Base-by-base conservation (phyloP, 2,329 filamentous ascomycete species). In the Ascochyta koolunga region DNA sequence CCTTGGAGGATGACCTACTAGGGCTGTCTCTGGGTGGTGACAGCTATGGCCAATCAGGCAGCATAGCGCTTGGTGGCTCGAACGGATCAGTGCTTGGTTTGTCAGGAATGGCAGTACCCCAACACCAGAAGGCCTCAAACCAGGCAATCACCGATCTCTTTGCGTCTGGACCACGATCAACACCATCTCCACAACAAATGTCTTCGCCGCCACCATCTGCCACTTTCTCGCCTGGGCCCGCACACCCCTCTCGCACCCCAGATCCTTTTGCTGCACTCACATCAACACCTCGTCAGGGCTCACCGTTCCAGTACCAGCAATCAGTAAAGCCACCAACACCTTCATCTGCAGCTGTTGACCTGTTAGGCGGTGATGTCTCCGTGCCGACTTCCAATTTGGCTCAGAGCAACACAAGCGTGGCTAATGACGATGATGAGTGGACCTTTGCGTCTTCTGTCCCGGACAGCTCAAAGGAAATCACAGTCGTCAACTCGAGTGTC, bases 401-500 rank as follows among this genome's bases (percentile, higher is more conserved):
- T 29, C 68, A 69, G 45, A 68, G 58, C 37, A 70, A 52, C 36
- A 55, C 62, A 13, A 61, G 72, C 6, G 63, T 73, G 44, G 86
- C 90, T 39, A 92, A 96, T 47, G 93, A 97, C 62, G 93, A 97
- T 44, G 93, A 98, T 60, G 93, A 98, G 69, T 98, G 93, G 93
- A 89, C 86, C 21, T 98, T 98, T 73, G 86, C 90, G 3, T 98
- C 93, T 0, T 88, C 93, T 0, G 81, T 97, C 13, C 93, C 93
- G 3, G 81, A 85, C 56, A 82, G 85, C 29, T 86, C 87, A 44
- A 85, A 90, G 61, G 84, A 85, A 41, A 78, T 89, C 18, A 82
- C 81, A 3, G 85, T 97, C 37, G 86, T 86, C 67, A 87, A 90
- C 67, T 88, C 86, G 2, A 82, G 79, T 37, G 78, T 98, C 40